Evolutionary conservation across 2,329 filamentous ascomycete species (phyloP), one percentile per base, ranked within the genome.

Genomic region (Colletotrichum eremochloae): DNA sequence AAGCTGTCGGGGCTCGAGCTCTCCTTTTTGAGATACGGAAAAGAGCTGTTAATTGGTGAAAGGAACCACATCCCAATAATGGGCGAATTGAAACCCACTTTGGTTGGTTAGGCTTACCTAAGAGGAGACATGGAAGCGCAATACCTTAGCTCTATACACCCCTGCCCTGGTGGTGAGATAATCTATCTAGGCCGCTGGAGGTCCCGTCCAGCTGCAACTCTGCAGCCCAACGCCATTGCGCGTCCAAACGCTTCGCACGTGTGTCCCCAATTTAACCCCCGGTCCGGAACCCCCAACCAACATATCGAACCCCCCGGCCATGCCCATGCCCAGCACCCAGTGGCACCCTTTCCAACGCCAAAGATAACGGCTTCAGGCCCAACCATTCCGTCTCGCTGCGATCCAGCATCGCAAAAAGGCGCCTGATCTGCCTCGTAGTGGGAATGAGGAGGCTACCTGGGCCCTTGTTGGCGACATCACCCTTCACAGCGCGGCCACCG

Each of bases 361-460:
- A 58, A 71, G 65, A 72, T 66, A 71, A 73, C 71, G 73, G 71
- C 71, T 48, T 50, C 60, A 73, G 74, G 68, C 74, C 68, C 72
- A 64, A 53, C 57, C 36, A 70, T 68, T 56, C 53, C 65, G 72
- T 67, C 71, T 60, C 57, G 58, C 67, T 75, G 74, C 74, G 74
- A 75, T 75, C 72, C 72, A 74, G 62, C 72, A 72, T 75, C 74
- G 74, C 74, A 72, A 64, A 64, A 70, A 72, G 68, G 72, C 73
- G 69, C 69, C 64, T 68, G 65, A 69, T 73, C 62, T 58, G 67
- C 78, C 79, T 77, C 76, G 75, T 76, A 79, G 80, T 79, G 80
- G 84, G 83, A 79, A 86, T 86, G 84, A 84, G 82, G 81, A 84
- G 80, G 79, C 76, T 81, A 81, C 76, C 78, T 78, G 76, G 80